Percentiles rank a stretch among this genome's conserved stretches.
phyloP scores from a whole-genome alignment of 495 filamentous ascomycete genomes.

The Arthonia radiata region DNA sequence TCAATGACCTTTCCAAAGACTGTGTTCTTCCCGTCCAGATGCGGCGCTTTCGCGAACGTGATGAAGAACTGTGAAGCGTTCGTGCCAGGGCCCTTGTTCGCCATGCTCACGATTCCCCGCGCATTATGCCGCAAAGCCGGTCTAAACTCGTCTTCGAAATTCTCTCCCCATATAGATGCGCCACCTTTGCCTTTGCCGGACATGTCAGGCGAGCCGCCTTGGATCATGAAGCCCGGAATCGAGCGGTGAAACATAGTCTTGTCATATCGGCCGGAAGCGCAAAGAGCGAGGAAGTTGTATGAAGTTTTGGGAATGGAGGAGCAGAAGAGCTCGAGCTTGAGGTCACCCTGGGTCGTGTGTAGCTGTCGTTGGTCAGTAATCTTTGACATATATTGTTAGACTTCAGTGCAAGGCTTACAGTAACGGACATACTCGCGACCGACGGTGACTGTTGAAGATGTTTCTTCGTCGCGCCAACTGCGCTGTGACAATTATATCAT shows the following conservation, averaged over 20 bases:
- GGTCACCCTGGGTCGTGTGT: slow-evolving; percentile 69
- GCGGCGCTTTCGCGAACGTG: slow-evolving; percentile 58
- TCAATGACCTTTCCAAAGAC: slow-evolving; percentile 74
- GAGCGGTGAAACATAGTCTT: slow-evolving; percentile 69
- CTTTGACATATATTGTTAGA: slow-evolving; percentile 1
- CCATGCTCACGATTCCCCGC: slow-evolving; percentile 76
- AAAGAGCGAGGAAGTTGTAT: slow-evolving; percentile 91
- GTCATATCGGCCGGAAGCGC: slow-evolving; percentile 71
- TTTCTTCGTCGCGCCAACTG: too few relatives aligned
- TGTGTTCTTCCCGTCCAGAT: slow-evolving; percentile 84
- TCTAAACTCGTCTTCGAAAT: slow-evolving; percentile 82
- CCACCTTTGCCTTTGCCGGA: slow-evolving; percentile 42
- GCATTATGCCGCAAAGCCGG: slow-evolving; percentile 65
- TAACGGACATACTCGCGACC: slow-evolving; percentile 11
- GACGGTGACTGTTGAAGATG: too few relatives aligned
- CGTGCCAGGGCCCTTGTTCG: slow-evolving; percentile 55
- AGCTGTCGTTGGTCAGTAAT: slow-evolving; percentile 30
- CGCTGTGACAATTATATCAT: too few relatives aligned
- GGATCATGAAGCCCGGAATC: slow-evolving; percentile 49
- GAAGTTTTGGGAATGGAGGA: slow-evolving; percentile 79
- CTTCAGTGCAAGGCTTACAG: slow-evolving; percentile 7
- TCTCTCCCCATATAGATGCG: slow-evolving; percentile 58
- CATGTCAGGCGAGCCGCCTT: slow-evolving; percentile 56
- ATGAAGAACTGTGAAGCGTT: slow-evolving; percentile 96
- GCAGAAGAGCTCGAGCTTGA: slow-evolving; percentile 94